Evolutionary conservation across 345 rosid genomes (phyloP).

Genomic region (Eucalyptus marginata): DNA sequence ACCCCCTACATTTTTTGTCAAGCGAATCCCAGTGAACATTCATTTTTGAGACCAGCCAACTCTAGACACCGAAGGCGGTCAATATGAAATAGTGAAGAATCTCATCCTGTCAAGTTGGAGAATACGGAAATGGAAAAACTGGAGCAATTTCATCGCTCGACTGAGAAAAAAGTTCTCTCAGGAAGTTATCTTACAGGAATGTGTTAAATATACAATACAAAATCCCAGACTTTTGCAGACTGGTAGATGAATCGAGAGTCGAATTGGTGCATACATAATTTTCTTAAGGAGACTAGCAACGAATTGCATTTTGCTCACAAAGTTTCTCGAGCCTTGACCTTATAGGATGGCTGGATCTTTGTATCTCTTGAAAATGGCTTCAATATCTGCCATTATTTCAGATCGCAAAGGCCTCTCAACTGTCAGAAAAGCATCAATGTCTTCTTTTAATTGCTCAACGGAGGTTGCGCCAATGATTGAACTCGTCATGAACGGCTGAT

Average conservation of each 20-base stretch:
- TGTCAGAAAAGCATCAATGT: slow-evolving; percentile 57
- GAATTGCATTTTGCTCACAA: neutral
- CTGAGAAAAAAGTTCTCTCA: neutral
- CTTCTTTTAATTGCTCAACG: slow-evolving; percentile 64
- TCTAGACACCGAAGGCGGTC: neutral
- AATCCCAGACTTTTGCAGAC: neutral
- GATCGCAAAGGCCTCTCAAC: slow-evolving; percentile 52
- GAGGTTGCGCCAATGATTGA: slow-evolving; percentile 82
- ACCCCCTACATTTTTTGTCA: neutral
- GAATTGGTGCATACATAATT: neutral
- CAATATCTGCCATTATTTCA: slow-evolving; percentile 57
- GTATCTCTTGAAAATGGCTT: slow-evolving; percentile 50
- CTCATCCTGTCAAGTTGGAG: neutral
- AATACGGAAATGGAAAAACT: neutral
- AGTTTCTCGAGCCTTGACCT: neutral
- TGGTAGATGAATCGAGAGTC: neutral
- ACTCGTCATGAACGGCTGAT: slow-evolving; percentile 72
- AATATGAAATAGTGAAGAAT: neutral
- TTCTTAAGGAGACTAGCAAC: neutral
- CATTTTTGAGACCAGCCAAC: neutral
- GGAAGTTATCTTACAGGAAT: neutral
- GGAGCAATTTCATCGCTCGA: neutral
- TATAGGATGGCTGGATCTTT: slow-evolving; percentile 42
- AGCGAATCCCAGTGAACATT: neutral
- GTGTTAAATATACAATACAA: neutral